Conservation (phyloP, 2,329 filamentous ascomycete species). For the Shiraia sp. region DNA sequence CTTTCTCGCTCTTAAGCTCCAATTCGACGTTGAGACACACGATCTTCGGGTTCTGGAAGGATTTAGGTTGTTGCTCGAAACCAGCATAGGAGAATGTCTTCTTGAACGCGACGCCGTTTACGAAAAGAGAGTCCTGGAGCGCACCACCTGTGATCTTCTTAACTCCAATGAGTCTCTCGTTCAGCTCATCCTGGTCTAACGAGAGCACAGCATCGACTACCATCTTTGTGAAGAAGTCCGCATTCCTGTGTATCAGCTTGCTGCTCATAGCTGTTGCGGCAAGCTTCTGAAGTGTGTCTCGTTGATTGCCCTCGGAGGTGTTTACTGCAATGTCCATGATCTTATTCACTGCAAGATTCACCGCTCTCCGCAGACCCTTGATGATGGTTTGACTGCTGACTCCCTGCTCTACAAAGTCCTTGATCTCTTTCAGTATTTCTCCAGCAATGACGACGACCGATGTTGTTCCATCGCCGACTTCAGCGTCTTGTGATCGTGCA, state of each 20-base stretch:
- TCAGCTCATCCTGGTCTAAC: conserved; percentile 93
- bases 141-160: conserved; percentile 98
- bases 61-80: conserved; percentile 98
- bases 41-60: conserved; percentile 91
- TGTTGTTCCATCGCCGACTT: conserved; percentile 97
- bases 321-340: conserved; percentile 95
- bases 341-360: conserved; percentile 93
- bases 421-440: conserved; percentile 95
- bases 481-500: conserved; percentile 96
- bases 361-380: conserved; percentile 89
- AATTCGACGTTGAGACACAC: conserved; percentile 97
- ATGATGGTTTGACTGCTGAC: conserved; percentile 97
- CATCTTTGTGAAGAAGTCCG: conserved; percentile 96
- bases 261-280: conserved; percentile 98
- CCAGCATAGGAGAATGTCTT: conserved; percentile 99
- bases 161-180: conserved; percentile 96
- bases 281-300: conserved; percentile 86
- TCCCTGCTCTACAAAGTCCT: conserved; percentile 93
- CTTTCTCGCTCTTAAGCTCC: conserved; percentile 98
- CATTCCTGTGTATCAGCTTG: conserved; percentile 98
- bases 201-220: conserved; percentile 96
- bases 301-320: conserved; percentile 79
- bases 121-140: conserved; percentile 92
- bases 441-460: conserved; percentile 97
- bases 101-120: conserved; percentile 98